Conservation (phyloP, 2,329 filamentous ascomycete genomes). For the Beauveria caledonica region DNA sequence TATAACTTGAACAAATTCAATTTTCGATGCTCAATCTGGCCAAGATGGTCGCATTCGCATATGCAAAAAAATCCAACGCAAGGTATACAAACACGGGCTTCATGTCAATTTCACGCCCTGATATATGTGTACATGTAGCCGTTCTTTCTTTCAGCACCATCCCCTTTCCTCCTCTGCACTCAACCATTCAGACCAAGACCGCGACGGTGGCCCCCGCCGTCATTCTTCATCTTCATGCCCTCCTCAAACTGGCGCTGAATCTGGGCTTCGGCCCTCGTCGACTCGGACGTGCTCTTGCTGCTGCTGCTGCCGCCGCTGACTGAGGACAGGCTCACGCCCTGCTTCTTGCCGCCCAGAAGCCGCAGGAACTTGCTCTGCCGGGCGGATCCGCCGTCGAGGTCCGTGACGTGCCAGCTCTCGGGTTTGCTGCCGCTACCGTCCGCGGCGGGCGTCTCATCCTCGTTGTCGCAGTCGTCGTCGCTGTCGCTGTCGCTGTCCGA, state of each 20-base stretch:
- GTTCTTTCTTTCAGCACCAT: too few relatives aligned
- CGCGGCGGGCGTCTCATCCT: constrained; percentile 8
- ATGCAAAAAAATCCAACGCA: background rate
- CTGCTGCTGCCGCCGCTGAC: background rate
- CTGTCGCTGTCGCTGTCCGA: background rate
- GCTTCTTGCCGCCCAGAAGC: constrained; percentile 29
- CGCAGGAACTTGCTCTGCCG: constrained; percentile 50
- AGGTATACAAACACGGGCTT: background rate
- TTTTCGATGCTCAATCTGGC: background rate
- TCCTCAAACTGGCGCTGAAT: constrained; percentile 49
- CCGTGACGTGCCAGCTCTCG: constrained; percentile 46
- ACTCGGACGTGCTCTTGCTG: constrained; percentile 21
- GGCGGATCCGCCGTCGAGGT: constrained; percentile 40
- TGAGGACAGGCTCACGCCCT: background rate
- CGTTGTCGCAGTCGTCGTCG: constrained; percentile 19
- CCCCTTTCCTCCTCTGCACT: background rate
- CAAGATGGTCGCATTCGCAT: background rate
- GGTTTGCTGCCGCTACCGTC: constrained; percentile 16
- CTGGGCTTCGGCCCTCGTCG: constrained; percentile 38
- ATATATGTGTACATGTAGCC: background rate
- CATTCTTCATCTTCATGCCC: constrained; percentile 49
- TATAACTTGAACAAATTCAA: background rate
- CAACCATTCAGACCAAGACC: constrained; percentile 42
- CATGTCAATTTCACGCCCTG: background rate
- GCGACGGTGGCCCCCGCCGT: constrained; percentile 38